Percentiles rank a stretch among this genome's conserved stretches.
Evolutionary conservation across 805 yeast species (phyloP).

Genomic region (Monosporozyma aerobia): DNA sequence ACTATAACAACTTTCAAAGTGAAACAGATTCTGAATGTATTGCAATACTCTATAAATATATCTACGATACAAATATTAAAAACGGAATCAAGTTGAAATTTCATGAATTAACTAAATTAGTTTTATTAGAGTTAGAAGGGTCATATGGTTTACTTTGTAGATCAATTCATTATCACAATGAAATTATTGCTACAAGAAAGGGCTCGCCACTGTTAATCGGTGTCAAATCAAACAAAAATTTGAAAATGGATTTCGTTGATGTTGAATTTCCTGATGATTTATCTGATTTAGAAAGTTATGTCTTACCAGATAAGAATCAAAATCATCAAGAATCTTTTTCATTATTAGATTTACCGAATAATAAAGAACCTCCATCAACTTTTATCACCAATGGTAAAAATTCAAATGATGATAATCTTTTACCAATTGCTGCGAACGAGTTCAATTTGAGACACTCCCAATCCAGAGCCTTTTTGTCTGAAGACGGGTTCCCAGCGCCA

Average conservation of each 20-base stretch:
- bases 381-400: conserved; percentile 3
- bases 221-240: conserved; percentile 88
- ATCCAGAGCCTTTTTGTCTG: conserved; percentile 93
- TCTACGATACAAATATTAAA: conserved; percentile 65
- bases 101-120: conserved; percentile 86
- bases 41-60: conserved; percentile 87
- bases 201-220: conserved; percentile 97
- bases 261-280: conserved; percentile 82
- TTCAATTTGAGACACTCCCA: conserved; percentile 70
- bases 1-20: conserved; percentile 63
- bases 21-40: conserved; percentile 98
- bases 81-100: conserved; percentile 79
- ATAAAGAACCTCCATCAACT: conserved; percentile 5
- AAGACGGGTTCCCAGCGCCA: conserved; percentile 86
- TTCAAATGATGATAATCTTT: conserved; percentile 19
- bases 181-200: conserved; percentile 92
- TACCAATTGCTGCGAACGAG: conserved; percentile 50
- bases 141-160: conserved; percentile 93
- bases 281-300: conserved; percentile 28
- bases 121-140: conserved; percentile 87
- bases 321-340: background rate
- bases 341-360: background rate
- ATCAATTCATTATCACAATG: conserved; percentile 88
- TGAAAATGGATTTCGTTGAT: conserved; percentile 96
- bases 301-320: conserved; percentile 13